A percentile compares a stretch with the other conserved stretches of the same genome.
phyloP scores from a whole-genome alignment of 164 flowering plant genomes.

The Malania oleifera region DNA sequence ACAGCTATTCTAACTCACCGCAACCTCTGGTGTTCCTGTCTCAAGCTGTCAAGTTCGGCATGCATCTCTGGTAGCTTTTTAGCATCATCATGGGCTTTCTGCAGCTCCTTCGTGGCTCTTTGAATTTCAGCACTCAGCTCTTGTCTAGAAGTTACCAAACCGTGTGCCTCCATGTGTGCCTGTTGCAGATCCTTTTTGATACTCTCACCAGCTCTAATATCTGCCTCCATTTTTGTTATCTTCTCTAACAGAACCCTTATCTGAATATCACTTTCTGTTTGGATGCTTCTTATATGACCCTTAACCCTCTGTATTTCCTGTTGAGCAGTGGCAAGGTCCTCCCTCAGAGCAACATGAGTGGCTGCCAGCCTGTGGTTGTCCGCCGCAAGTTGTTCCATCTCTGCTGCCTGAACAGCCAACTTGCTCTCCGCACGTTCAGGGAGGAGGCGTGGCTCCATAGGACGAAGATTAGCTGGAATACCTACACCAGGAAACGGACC shows the following conservation, averaged over 20 bases:
- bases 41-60: conserved; percentile 58
- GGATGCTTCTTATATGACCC: conserved; percentile 59
- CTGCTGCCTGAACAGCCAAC: conserved; percentile 53
- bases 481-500: conserved; percentile 44
- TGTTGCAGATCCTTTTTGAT: conserved; percentile 59
- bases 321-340: conserved; percentile 54
- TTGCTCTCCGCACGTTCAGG: conserved; percentile 48
- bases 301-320: conserved; percentile 54
- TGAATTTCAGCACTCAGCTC: conserved; percentile 49
- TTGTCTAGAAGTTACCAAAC: conserved; percentile 39
- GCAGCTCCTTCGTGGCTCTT: conserved; percentile 48
- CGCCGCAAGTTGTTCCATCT: conserved; percentile 52
- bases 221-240: conserved; percentile 68
- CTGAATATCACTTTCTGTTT: conserved; percentile 80
- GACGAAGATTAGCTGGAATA: conserved; percentile 23
- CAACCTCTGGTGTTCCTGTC: conserved; percentile 59
- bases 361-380: conserved; percentile 73
- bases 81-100: conserved; percentile 40
- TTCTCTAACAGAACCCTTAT: conserved; percentile 61
- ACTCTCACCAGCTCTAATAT: conserved; percentile 50
- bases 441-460: conserved; percentile 28
- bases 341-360: conserved; percentile 44
- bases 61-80: conserved; percentile 52
- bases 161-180: conserved; percentile 70
- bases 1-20: conserved; percentile 42